Base-by-base conservation (phyloP, 192 early-diverging fungal genomes). In the Backusella westeae region DNA sequence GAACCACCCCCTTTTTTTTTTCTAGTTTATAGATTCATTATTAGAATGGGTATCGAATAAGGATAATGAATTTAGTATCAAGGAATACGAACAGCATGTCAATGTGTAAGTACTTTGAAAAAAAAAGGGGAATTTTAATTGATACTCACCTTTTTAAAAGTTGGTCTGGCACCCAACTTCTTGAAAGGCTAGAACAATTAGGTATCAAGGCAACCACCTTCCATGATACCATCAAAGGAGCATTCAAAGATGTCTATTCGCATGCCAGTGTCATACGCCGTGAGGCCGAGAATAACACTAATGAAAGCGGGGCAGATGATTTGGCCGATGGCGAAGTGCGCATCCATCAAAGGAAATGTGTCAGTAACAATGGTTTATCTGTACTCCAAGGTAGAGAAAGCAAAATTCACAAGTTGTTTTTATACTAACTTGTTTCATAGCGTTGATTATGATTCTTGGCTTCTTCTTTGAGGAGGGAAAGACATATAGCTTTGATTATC, bases 131-230 rank as follows among this genome's bases (percentile, higher is more conserved):
- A 0, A 32, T 3, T 32, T 32, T 32, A 32, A 1, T 32, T 32
- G 32, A 32, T 32, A 32, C 32, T 32, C 32, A 32, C 32, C 32
- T 32, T 32, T 32, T 32, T 32, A 32, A 32, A 39, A 78, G 76
- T n/a, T 82, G 77, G 81, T 69, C 77, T 39, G 81, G 81, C 3
- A n/a, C 1, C 5, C 41, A 79, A 3, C 66, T 82, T 12, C 34
- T 79, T 21, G 35, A 63, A 21, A 74, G 71, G 42, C 66, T 82
- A 23, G 53, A 41, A 8, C 49, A n/a, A 21, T 19, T 76, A 3
- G 71, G 68, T 36, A 79, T 82, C 34, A 79, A 70, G 26, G 26
- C 39, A 5, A 23, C 36, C 19, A 79, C 71, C 3, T 73, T 76
- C 29, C 15, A 56, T 8, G 42, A 17, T 10, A 29, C 53, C 17